Conservation (phyloP, 2,329 filamentous ascomycete genomes). For the Nemania sp. region DNA sequence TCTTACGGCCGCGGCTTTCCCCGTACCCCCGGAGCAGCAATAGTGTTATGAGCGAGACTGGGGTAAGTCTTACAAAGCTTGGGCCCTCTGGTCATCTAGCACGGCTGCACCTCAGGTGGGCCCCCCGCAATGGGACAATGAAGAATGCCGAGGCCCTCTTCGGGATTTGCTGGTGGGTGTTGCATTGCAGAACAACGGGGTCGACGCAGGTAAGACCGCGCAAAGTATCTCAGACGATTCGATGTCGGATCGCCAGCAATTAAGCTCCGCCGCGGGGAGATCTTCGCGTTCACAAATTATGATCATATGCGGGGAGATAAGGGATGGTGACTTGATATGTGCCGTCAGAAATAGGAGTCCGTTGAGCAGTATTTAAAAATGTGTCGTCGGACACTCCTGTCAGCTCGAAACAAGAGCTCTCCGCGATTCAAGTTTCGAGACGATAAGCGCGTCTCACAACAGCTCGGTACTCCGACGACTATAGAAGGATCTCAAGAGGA, state of each 20-base stretch:
- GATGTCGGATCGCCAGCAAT: conserved; percentile 15
- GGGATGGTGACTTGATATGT: conserved; percentile 2
- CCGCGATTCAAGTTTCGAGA: not conserved
- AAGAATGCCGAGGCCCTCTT: conserved; percentile 25
- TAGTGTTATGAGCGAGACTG: not conserved
- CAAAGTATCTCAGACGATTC: conserved; percentile 24
- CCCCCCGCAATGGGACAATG: conserved; percentile 20
- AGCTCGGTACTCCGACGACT: not conserved
- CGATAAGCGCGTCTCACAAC: not conserved
- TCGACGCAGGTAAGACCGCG: conserved; percentile 26
- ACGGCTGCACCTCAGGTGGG: conserved; percentile 13
- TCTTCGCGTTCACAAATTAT: conserved; percentile 11
- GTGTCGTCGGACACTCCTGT: not conserved
- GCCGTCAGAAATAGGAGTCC: not conserved
- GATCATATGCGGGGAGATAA: conserved; percentile 16
- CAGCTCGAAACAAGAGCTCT: not conserved
- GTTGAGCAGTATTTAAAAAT: not conserved
- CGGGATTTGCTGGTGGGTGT: conserved; percentile 32
- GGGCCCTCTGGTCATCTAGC: not conserved
- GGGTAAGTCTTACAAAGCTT: conserved; percentile 11
- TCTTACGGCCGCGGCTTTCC: conserved; percentile 1
- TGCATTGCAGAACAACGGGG: conserved; percentile 29
- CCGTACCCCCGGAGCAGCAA: not conserved
- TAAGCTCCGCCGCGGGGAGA: conserved; percentile 5
- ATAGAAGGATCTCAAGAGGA: not conserved